phyloP scores from a whole-genome alignment of 306 rosid species.

The Glycyrrhiza uralensis region DNA sequence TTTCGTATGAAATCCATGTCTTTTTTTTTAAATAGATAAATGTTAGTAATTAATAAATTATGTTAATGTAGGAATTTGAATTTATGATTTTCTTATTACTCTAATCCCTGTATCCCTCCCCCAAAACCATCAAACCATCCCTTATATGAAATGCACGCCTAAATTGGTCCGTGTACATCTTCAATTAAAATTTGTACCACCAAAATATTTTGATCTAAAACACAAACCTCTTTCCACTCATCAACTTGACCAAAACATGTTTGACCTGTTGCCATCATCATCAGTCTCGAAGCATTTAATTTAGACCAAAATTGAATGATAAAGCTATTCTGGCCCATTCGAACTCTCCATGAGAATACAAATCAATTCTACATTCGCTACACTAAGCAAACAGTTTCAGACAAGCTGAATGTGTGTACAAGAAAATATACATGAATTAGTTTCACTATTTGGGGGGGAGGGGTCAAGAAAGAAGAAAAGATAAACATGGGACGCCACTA shows the following conservation, averaged over 20 bases:
- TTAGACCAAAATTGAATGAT: background rate
- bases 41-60: no score
- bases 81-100: no score
- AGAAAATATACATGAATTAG: constrained; percentile 49
- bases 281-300: background rate
- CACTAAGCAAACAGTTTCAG: constrained; percentile 29
- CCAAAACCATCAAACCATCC: background rate
- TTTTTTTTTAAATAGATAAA: no score
- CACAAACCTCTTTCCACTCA: background rate
- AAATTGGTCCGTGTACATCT: background rate
- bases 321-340: background rate
- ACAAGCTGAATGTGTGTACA: constrained; percentile 24
- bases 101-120: no score
- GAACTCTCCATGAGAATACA: background rate
- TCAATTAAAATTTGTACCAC: background rate
- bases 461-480: background rate
- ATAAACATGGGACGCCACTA: constrained; percentile 4
- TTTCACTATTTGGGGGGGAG: constrained; percentile 31
- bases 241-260: background rate
- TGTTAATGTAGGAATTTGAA: no score
- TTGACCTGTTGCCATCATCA: background rate
- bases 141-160: background rate
- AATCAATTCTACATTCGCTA: constrained; percentile 24
- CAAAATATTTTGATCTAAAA: background rate
- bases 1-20: no score